A percentile compares a stretch with the other conserved stretches of the same genome.
Evolutionary conservation across 2,329 filamentous ascomycete species (phyloP).

Genomic region (Pestalotiopsis sp.): DNA sequence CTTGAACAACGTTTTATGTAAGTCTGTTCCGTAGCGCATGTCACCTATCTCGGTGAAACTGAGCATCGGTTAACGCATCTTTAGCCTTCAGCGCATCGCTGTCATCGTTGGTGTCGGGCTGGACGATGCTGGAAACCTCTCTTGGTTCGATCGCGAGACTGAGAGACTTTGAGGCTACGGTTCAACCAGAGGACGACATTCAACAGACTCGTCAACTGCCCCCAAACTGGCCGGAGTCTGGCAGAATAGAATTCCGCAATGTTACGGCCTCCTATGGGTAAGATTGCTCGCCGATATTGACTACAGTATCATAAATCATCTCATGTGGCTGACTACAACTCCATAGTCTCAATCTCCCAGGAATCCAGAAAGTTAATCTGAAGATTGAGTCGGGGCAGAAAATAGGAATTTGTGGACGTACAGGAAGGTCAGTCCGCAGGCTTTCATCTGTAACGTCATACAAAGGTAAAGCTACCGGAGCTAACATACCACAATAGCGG

Average conservation of each 20-base stretch:
- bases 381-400: not conserved
- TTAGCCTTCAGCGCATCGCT: conserved; percentile 31
- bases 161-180: not conserved
- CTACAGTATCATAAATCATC: not conserved
- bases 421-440: conserved; percentile 11
- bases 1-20: not conserved
- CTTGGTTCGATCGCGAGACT: conserved; percentile 1
- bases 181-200: not conserved
- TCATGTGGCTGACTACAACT: not conserved
- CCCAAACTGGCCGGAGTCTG: not conserved
- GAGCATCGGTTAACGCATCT: not conserved
- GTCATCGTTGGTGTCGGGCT: conserved; percentile 30
- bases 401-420: conserved; percentile 9
- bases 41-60: not conserved
- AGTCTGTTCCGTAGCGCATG: not conserved
- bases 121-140: conserved; percentile 23
- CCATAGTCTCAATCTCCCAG: not conserved
- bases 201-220: not conserved
- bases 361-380: not conserved
- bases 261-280: not conserved
- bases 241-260: not conserved
- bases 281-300: not conserved
- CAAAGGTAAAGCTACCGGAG: not conserved
- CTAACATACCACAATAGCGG: not conserved
- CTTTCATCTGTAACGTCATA: not conserved